Evolutionary conservation across 768 basidiomycete species (phyloP).

Genomic region (Amanita molliuscula): DNA sequence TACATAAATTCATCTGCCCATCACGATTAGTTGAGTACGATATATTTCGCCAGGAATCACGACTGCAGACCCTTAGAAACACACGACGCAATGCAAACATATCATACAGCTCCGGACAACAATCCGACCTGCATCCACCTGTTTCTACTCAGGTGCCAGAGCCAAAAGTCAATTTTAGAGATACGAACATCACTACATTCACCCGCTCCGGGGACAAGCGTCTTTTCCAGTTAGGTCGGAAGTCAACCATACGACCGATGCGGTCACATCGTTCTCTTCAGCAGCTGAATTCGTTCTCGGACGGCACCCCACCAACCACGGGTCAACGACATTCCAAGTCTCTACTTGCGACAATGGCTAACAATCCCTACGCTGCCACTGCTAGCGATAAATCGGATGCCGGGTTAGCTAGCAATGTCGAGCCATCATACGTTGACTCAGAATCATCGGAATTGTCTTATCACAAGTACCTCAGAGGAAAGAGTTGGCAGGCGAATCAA

Average conservation of each 20-base stretch:
- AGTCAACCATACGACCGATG: background rate
- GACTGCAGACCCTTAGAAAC: conserved; percentile 24
- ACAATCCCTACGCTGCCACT: background rate
- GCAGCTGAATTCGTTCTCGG: background rate
- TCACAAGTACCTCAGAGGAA: background rate
- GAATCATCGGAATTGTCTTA: background rate
- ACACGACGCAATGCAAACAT: conserved; percentile 29
- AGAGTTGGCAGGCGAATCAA: background rate
- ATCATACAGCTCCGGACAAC: conserved; percentile 10
- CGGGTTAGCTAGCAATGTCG: background rate
- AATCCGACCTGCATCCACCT: conserved; percentile 15
- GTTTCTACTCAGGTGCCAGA: conserved; percentile 15
- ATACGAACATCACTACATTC: too few species aligned
- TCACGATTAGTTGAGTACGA: background rate
- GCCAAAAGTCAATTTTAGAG: conserved; percentile 31
- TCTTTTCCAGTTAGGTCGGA: conserved; percentile 9
- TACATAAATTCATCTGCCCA: background rate
- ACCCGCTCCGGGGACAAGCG: too few species aligned
- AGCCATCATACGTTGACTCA: background rate
- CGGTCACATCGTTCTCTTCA: background rate
- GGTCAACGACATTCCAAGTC: background rate
- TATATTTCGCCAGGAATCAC: conserved; percentile 15
- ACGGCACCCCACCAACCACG: background rate
- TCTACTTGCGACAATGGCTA: background rate
- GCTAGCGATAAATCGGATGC: background rate